Evolutionary conservation across 2,329 filamentous ascomycete genomes (phyloP).

Genomic region (Pseudogymnoascus sp.): DNA sequence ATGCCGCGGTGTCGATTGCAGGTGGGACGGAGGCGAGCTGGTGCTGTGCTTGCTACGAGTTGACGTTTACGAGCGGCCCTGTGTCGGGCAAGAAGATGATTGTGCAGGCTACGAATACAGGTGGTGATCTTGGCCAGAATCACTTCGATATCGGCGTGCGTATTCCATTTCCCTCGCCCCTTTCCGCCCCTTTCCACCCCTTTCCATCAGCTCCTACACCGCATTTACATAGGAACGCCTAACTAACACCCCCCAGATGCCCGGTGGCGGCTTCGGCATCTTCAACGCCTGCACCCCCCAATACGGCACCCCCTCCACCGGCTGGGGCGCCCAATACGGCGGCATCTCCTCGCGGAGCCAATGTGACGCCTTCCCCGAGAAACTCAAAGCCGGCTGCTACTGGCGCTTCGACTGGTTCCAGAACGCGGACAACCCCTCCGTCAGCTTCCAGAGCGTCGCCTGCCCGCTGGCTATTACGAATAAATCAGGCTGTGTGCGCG

Average conservation of each 20-base stretch:
- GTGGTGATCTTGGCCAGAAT: conserved; percentile 45
- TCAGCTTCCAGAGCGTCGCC: conserved; percentile 39
- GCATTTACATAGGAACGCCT: neutral
- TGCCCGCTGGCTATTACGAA: conserved; percentile 40
- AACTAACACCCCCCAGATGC: conserved; percentile 31
- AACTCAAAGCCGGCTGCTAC: conserved; percentile 39
- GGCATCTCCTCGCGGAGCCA: conserved; percentile 35
- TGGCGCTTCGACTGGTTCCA: conserved; percentile 48
- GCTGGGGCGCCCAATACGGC: conserved; percentile 41
- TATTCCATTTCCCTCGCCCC: neutral
- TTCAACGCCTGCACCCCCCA: conserved; percentile 45
- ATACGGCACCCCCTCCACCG: conserved; percentile 35
- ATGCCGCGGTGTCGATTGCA: conserved; percentile 50
- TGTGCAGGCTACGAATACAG: conserved; percentile 57
- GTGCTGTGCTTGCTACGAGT: conserved; percentile 59
- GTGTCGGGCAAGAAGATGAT: conserved; percentile 54
- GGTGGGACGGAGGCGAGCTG: conserved; percentile 50
- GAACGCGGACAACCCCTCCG: conserved; percentile 39
- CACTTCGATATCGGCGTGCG: conserved; percentile 46
- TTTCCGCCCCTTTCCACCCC: neutral
- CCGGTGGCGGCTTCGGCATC: conserved; percentile 48
- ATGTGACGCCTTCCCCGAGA: conserved; percentile 37
- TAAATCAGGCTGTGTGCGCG: conserved; percentile 33
- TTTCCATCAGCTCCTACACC: neutral
- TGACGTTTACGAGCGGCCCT: conserved; percentile 38